A percentile compares a stretch with the other conserved stretches of the same genome.
These are phyloP conservation scores for Phytophthora tentaculata DNA, from an alignment of 352 stramenopile species.

Conservation along the genomic window DNA sequence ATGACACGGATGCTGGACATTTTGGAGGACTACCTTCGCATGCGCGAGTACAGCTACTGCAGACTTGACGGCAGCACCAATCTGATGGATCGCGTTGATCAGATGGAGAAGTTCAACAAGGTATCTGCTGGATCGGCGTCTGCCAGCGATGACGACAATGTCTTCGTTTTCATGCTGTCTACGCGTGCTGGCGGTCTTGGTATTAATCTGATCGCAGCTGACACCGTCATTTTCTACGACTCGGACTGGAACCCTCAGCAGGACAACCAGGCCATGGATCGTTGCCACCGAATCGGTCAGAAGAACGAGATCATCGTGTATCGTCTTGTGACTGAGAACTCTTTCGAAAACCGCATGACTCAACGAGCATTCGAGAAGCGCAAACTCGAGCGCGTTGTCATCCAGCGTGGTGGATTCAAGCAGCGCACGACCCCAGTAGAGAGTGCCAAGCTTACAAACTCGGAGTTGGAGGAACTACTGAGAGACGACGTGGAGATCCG, in stretches of 20 bases:
- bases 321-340: slow-evolving; percentile 93
- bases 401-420: slow-evolving; percentile 88
- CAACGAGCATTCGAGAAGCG: slow-evolving; percentile 92
- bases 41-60: slow-evolving; percentile 94
- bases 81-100: slow-evolving; percentile 92
- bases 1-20: slow-evolving; percentile 99
- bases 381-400: slow-evolving; percentile 90
- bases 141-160: slow-evolving; percentile 48
- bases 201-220: slow-evolving; percentile 96
- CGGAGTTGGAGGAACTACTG: slow-evolving; percentile 77
- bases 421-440: slow-evolving; percentile 41
- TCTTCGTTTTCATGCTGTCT: slow-evolving; percentile 88
- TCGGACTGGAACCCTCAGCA: slow-evolving; percentile 99
- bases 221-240: slow-evolving; percentile 98
- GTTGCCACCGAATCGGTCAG: slow-evolving; percentile 91
- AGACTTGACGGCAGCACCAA: slow-evolving; percentile 96
- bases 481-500: slow-evolving; percentile 80
- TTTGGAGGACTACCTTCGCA: slow-evolving; percentile 94
- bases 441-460: slow-evolving; percentile 63
- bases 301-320: slow-evolving; percentile 93
- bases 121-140: slow-evolving; percentile 28
- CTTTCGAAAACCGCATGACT: slow-evolving; percentile 95
- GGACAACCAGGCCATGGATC: slow-evolving; percentile 93
- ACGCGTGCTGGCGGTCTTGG: slow-evolving; percentile 96
- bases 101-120: slow-evolving; percentile 98